Percentiles rank a stretch among this genome's conserved stretches.
phyloP scores from a whole-genome alignment of 176 grass and related monocot genomes.

The Aegilops umbellulata region DNA sequence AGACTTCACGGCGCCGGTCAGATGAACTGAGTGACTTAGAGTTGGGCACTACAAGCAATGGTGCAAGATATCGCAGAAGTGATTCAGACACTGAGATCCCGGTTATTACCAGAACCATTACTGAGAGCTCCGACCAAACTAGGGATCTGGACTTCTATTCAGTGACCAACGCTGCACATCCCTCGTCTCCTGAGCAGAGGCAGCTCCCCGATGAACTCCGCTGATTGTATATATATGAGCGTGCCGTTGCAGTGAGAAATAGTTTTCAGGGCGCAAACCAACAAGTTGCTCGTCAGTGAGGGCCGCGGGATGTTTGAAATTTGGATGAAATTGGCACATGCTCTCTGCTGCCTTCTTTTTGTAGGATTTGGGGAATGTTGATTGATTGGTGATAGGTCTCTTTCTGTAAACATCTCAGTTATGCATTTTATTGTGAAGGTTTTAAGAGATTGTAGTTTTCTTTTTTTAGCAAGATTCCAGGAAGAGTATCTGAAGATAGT shows the following conservation, averaged over 20 bases:
- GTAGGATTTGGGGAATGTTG: slow-evolving; percentile 4
- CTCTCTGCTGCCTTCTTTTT: slow-evolving; percentile 5
- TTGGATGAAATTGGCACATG: not conserved
- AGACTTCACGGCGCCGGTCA: slow-evolving; percentile 37
- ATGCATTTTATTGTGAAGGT: slow-evolving; percentile 9
- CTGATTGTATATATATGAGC: not conserved
- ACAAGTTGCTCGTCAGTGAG: not conserved
- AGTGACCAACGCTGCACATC: slow-evolving; percentile 16
- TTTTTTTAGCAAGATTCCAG: not conserved
- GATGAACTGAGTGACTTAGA: slow-evolving; percentile 38
- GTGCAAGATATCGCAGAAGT: slow-evolving; percentile 6
- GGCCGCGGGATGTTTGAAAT: slow-evolving; percentile 16
- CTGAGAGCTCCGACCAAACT: not conserved
- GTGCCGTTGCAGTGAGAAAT: not conserved
- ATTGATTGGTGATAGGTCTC: slow-evolving; percentile 13
- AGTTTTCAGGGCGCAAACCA: not conserved
- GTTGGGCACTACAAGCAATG: slow-evolving; percentile 41
- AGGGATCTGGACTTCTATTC: slow-evolving; percentile 1
- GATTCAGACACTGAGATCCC: slow-evolving; percentile 46
- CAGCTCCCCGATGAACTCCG: not conserved
- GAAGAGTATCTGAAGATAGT: not conserved
- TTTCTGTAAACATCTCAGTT: slow-evolving; percentile 11
- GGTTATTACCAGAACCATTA: not conserved
- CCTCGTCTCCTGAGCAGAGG: slow-evolving; percentile 32
- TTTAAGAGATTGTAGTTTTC: slow-evolving; percentile 20